These are phyloP conservation scores for Aechmea fasciata DNA, from an alignment of 176 grass and related monocot genomes.

Conservation along the genomic window DNA sequence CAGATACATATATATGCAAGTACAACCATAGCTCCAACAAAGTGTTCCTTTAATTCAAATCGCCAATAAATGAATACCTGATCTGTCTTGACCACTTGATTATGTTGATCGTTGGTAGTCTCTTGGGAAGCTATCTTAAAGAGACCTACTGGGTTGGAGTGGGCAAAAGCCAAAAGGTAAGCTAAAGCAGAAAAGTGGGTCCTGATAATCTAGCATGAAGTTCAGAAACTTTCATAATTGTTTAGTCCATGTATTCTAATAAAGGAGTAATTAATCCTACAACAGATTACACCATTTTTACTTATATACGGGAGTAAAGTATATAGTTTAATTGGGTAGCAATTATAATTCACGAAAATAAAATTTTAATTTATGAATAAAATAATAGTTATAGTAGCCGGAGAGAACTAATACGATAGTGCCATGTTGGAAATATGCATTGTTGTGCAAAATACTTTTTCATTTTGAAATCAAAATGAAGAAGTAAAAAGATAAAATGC, in stretches of 20 bases:
- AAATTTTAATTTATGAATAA: not conserved
- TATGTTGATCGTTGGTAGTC: not conserved
- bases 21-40: not conserved
- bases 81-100: constrained; percentile 1
- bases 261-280: not conserved
- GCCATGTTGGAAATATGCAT: no score
- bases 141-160: not conserved
- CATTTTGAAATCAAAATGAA: no score
- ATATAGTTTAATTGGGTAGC: not conserved
- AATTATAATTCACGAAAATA: not conserved
- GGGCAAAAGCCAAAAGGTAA: not conserved
- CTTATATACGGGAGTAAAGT: not conserved
- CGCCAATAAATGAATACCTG: not conserved
- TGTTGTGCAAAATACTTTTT: no score
- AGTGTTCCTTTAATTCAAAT: constrained; percentile 4
- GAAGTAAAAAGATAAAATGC: no score
- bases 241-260: not conserved
- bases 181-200: not conserved
- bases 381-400: not conserved
- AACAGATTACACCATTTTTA: no score
- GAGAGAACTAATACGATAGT: no score
- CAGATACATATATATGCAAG: not conserved
- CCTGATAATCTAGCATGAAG: not conserved
- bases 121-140: not conserved
- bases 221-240: not conserved